Evolutionary conservation across 2,329 filamentous ascomycete species (phyloP).

Genomic region (Colletotrichum incanum): DNA sequence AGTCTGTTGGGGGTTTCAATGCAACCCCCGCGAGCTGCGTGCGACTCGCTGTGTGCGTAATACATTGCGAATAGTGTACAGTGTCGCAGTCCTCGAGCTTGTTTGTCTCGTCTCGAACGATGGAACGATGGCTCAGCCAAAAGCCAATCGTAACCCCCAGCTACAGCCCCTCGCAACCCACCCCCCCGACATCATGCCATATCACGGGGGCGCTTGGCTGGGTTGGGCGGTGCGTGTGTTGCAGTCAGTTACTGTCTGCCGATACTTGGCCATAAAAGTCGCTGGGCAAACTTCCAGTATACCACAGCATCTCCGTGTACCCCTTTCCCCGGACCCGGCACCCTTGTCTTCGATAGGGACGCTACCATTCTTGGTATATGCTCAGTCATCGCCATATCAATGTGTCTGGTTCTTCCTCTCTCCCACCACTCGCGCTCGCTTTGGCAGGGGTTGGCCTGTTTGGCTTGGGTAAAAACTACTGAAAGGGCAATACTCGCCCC

Average conservation of each 20-base stretch:
- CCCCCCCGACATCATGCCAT: not conserved
- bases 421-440: not conserved
- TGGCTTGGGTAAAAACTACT: not conserved
- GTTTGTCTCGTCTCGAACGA: not conserved
- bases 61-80: conserved; percentile 12
- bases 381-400: not conserved
- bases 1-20: not conserved
- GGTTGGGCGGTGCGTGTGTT: not conserved
- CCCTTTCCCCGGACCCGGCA: not conserved
- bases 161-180: not conserved
- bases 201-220: not conserved
- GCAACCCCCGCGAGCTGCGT: not conserved
- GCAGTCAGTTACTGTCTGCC: not conserved
- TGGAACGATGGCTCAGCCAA: not conserved
- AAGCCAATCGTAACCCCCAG: not conserved
- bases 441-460: not conserved
- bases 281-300: not conserved
- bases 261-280: not conserved
- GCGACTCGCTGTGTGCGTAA: not conserved
- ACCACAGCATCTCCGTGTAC: not conserved
- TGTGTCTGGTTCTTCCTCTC: not conserved
- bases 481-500: not conserved
- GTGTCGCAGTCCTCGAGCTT: not conserved
- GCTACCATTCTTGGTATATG: not conserved
- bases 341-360: conserved; percentile 1